phyloP scores from a whole-genome alignment of 2,329 filamentous ascomycete genomes.

The Malbranchea zuffiana region DNA sequence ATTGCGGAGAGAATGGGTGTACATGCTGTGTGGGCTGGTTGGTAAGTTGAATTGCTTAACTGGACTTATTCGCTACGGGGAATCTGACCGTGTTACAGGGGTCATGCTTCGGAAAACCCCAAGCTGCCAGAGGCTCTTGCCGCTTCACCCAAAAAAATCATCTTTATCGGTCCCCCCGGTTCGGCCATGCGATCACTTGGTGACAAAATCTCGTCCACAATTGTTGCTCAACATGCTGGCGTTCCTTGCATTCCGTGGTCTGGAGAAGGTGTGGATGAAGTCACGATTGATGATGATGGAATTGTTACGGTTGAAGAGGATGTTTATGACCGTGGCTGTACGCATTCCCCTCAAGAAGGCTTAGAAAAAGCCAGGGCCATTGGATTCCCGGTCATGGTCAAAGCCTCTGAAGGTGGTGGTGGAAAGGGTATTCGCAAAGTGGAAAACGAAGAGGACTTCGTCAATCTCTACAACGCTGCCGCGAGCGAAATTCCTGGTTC shows the following conservation, averaged over 20 bases:
- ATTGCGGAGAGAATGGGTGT: conserved; percentile 97
- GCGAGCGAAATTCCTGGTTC: conserved; percentile 96
- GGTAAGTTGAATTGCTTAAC: conserved; percentile 49
- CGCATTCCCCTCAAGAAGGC: conserved; percentile 80
- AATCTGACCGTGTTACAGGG: conserved; percentile 44
- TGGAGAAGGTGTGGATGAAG: conserved; percentile 76
- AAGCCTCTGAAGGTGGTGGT: conserved; percentile 98
- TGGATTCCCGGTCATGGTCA: conserved; percentile 99
- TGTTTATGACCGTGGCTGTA: conserved; percentile 82
- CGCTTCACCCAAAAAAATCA: conserved; percentile 93
- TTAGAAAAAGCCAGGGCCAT: conserved; percentile 76
- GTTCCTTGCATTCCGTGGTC: conserved; percentile 99
- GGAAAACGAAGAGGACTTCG: conserved; percentile 70
- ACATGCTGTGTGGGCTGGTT: conserved; percentile 97
- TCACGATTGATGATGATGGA: conserved; percentile 64
- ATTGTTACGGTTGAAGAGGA: conserved; percentile 87
- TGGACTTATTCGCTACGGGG: not conserved
- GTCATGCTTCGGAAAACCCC: conserved; percentile 97
- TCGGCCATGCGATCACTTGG: conserved; percentile 98
- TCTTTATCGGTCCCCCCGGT: conserved; percentile 96
- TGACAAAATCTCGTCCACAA: conserved; percentile 99
- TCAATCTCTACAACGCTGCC: conserved; percentile 82
- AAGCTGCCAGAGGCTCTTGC: conserved; percentile 93
- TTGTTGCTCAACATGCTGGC: conserved; percentile 90
- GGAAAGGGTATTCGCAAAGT: conserved; percentile 99